Percentiles rank a stretch among this genome's conserved stretches.
phyloP scores from a whole-genome alignment of 2,329 filamentous ascomycete species.

The Rutstroemia sp. region DNA sequence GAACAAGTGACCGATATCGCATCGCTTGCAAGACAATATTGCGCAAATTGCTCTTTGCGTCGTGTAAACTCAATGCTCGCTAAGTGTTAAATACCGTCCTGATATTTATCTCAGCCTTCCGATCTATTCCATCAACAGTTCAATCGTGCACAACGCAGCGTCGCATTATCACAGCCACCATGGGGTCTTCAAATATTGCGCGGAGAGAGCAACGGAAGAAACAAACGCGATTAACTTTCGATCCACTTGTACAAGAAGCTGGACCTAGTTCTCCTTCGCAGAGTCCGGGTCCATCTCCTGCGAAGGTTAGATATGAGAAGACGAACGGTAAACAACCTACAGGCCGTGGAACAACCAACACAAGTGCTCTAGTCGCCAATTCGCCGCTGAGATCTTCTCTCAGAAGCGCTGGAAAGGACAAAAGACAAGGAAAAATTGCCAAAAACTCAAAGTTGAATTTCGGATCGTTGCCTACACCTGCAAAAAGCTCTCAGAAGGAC shows the following conservation, averaged over 20 bases:
- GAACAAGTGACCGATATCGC: too few species aligned
- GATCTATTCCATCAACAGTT: too few species aligned
- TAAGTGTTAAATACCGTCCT: too few species aligned
- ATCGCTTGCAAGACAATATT: too few species aligned
- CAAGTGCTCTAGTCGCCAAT: neutral
- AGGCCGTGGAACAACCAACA: constrained; percentile 1
- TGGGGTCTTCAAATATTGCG: constrained; percentile 17
- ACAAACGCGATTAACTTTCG: constrained; percentile 26
- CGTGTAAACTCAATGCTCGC: too few species aligned
- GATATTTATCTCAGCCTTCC: too few species aligned
- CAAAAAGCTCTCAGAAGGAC: constrained; percentile 18
- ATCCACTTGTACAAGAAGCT: constrained; percentile 10
- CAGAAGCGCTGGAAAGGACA: neutral
- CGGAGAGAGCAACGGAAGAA: constrained; percentile 19
- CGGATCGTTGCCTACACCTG: constrained; percentile 17
- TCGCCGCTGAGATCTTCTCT: neutral
- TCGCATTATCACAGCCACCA: neutral
- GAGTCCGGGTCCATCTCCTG: constrained; percentile 14
- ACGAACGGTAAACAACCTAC: neutral
- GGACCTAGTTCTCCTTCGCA: constrained; percentile 8
- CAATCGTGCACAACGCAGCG: too few species aligned
- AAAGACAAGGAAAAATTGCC: neutral
- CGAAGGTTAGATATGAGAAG: constrained; percentile 21
- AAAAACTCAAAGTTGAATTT: constrained; percentile 13
- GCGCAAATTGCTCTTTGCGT: too few species aligned